Conservation (phyloP, 192 early-diverging fungal species). For the Diversispora eburnea region DNA sequence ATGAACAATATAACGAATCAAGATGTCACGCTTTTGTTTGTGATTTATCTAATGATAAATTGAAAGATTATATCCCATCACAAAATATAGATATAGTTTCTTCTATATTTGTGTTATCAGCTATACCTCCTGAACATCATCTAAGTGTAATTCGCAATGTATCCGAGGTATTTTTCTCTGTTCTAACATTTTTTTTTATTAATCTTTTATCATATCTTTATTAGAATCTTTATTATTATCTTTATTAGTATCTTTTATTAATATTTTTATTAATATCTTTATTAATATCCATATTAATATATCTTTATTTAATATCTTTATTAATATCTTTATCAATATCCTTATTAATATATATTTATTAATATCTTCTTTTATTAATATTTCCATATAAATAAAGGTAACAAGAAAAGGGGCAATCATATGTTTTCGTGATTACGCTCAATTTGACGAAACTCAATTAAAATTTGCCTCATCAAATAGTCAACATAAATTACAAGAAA, state of each 20-base stretch:
- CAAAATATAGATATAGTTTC: conserved; percentile 83
- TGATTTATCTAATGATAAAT: conserved; percentile 76
- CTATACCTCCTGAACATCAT: conserved; percentile 86
- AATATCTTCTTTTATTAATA: not conserved
- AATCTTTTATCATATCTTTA: not conserved
- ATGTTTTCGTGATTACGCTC: conserved; percentile 93
- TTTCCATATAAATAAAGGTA: conserved; percentile 17
- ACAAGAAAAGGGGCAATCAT: conserved; percentile 87
- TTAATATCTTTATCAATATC: not conserved
- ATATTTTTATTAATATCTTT: not conserved
- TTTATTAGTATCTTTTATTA: not conserved
- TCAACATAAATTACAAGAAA: conserved; percentile 82
- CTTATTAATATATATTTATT: too few species aligned
- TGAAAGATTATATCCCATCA: conserved; percentile 67
- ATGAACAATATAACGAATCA: conserved; percentile 64
- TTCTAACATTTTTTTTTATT: not conserved
- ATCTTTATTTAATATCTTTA: not conserved
- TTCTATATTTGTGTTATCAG: conserved; percentile 94
- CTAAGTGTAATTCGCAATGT: conserved; percentile 77
- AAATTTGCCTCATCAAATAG: conserved; percentile 69
- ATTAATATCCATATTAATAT: not conserved
- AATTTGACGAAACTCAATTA: conserved; percentile 95
- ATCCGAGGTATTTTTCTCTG: conserved; percentile 42
- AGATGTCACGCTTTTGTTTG: conserved; percentile 93
- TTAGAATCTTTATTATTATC: not conserved